Base-by-base conservation (phyloP, 1,284 basidiomycete species). In the Taiwanofungus camphoratus region DNA sequence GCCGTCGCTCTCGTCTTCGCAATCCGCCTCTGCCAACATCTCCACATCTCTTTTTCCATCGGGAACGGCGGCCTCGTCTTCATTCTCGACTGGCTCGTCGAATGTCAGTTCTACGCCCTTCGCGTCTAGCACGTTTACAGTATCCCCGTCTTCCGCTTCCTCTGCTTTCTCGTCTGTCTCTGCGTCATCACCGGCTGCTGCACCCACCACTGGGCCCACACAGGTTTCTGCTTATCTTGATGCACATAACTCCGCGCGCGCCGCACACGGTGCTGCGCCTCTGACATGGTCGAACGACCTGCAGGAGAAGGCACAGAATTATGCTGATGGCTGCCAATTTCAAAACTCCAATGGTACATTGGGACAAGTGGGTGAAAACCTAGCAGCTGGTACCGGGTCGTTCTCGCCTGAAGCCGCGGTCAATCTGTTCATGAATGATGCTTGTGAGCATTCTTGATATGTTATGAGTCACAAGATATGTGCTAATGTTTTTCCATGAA, bases 361-460 rank as follows among this genome's bases (percentile, higher is more conserved):
- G 36, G 82, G 82, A 5, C 64, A 68, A 3, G 71, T 69, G 49
- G 82, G 82, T 73, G 80, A 83, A 62, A 83, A 84, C 53, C 61
- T 83, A 45, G 79, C 77, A 36, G 80, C 81, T 45, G 81, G 78
- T 4, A 80, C 79, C 18, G 78, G 77, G 3, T 48, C 48, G 5
- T 83, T 74, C 58, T 57, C 52, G 36, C 73, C 77, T 36, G 41
- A 53, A 3, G 41, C 57, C 2, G 81, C 74, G 5, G 65, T 84
- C 34, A 46, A 54, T 3, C 63, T 69, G 46, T 81, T 83, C 54
- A 55, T 67, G 19, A 52, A 61, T 42, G 79, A 79, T 50, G 52
- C 61, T 52, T 56, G 80, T 78, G 53, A 46, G 73, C 61, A 20
- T 29, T 24, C 44, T n/a, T 37, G 12, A 31, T 16, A 8, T 3